Percentiles rank a stretch among this genome's conserved stretches.
phyloP scores from a whole-genome alignment of 2,329 filamentous ascomycete genomes.

The Microsporum canis region DNA sequence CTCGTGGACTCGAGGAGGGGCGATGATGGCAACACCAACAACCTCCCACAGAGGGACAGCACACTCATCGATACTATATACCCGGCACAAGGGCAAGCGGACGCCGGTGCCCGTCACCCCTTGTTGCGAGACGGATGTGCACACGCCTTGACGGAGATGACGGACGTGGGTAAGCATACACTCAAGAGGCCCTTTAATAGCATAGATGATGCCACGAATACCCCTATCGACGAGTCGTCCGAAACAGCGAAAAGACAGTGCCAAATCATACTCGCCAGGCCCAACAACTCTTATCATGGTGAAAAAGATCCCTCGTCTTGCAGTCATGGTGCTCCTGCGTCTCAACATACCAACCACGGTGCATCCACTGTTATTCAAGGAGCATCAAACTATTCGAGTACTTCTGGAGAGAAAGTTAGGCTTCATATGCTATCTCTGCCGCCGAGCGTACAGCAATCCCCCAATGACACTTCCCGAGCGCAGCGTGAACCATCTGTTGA shows the following conservation, averaged over 20 bases:
- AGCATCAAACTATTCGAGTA: too few species aligned
- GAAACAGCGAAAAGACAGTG: neutral
- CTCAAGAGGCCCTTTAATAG: neutral
- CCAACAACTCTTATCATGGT: neutral
- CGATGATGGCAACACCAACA: too few species aligned
- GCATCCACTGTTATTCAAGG: too few species aligned
- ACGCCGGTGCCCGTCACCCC: neutral
- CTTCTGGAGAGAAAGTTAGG: too few species aligned
- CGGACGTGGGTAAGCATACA: neutral
- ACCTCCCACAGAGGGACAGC: neutral
- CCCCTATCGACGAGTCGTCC: neutral
- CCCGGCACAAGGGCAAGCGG: neutral
- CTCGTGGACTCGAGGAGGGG: neutral
- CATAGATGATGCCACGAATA: neutral
- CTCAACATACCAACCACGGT: neutral
- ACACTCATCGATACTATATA: neutral
- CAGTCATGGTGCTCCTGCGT: neutral
- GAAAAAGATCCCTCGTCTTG: neutral
- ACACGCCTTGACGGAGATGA: neutral
- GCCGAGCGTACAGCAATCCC: too few species aligned
- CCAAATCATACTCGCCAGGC: neutral
- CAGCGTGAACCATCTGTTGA: conserved; percentile 9
- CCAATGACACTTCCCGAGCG: neutral
- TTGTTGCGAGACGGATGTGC: too few species aligned
- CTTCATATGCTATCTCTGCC: too few species aligned